Evolutionary conservation across 2,329 filamentous ascomycete species (phyloP).

Genomic region (Colletotrichum sp.): DNA sequence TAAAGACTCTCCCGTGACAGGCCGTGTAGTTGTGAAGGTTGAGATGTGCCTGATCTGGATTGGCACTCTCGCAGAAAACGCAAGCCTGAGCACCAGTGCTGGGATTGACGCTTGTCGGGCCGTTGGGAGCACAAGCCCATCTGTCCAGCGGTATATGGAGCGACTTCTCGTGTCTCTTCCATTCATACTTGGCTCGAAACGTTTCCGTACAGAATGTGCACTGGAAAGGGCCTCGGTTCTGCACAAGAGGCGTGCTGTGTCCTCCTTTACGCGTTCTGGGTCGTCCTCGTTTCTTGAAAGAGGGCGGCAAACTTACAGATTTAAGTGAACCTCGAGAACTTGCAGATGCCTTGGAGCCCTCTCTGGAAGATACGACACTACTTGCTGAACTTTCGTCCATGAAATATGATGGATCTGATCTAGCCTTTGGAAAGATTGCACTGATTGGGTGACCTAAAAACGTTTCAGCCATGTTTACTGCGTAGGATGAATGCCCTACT

Average conservation of each 20-base stretch:
- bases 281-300: conserved; percentile 48
- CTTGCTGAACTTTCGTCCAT: conserved; percentile 24
- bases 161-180: conserved; percentile 74
- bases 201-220: conserved; percentile 74
- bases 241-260: conserved; percentile 34
- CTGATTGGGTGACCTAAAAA: neutral
- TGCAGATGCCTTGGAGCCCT: conserved; percentile 28
- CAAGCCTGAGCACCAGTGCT: conserved; percentile 63
- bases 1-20: conserved; percentile 73
- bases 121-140: conserved; percentile 69
- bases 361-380: conserved; percentile 15
- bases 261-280: conserved; percentile 38
- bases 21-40: conserved; percentile 65
- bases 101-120: conserved; percentile 59
- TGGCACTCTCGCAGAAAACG: conserved; percentile 61
- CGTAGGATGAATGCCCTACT: conserved; percentile 60
- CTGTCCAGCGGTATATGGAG: conserved; percentile 68
- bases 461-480: neutral
- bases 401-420: neutral
- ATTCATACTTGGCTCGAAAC: conserved; percentile 72
- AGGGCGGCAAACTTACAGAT: neutral
- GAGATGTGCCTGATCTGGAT: conserved; percentile 60
- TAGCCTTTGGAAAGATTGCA: neutral
- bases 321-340: conserved; percentile 24
- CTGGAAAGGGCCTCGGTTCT: conserved; percentile 63